Percentiles rank a stretch among this genome's conserved stretches.
Evolutionary conservation across 2,329 filamentous ascomycete genomes (phyloP).

Genomic region (Dactylonectria estremocensis): DNA sequence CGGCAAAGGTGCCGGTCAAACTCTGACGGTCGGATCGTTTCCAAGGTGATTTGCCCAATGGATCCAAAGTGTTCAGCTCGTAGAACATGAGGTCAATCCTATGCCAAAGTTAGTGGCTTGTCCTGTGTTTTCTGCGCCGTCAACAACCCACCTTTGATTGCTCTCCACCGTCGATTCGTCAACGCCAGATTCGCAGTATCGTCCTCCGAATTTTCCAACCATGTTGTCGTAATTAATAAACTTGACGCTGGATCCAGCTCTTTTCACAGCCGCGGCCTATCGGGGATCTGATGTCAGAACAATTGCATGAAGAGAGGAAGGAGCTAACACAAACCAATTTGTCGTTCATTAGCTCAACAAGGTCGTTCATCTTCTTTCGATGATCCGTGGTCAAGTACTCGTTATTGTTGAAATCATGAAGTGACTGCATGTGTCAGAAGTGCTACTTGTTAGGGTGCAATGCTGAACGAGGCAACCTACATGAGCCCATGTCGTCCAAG

Average conservation of each 20-base stretch:
- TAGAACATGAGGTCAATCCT: slow-evolving; percentile 28
- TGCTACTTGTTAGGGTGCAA: no score
- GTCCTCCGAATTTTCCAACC: slow-evolving; percentile 6
- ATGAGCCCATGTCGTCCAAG: slow-evolving; percentile 32
- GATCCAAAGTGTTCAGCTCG: slow-evolving; percentile 18
- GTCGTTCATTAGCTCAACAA: slow-evolving; percentile 10
- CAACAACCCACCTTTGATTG: background rate
- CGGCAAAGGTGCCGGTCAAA: slow-evolving; percentile 17
- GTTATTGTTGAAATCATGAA: background rate
- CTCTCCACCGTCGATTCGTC: slow-evolving; percentile 21
- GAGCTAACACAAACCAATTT: background rate
- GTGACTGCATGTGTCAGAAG: background rate
- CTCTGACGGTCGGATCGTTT: slow-evolving; percentile 20
- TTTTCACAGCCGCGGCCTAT: slow-evolving; percentile 6
- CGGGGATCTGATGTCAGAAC: background rate
- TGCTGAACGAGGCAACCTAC: slow-evolving; percentile 1
- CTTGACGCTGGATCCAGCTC: slow-evolving; percentile 16
- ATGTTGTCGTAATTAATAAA: slow-evolving; percentile 17
- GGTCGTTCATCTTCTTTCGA: background rate
- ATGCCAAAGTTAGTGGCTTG: background rate
- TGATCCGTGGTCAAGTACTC: background rate
- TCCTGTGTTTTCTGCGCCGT: no score
- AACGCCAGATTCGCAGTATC: slow-evolving; percentile 22
- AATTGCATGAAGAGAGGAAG: background rate
- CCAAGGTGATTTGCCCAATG: slow-evolving; percentile 11